Evolutionary conservation across 176 grass and related monocot species (phyloP), one percentile per base, ranked within the genome.

Genomic region (Zoysia pacifica): DNA sequence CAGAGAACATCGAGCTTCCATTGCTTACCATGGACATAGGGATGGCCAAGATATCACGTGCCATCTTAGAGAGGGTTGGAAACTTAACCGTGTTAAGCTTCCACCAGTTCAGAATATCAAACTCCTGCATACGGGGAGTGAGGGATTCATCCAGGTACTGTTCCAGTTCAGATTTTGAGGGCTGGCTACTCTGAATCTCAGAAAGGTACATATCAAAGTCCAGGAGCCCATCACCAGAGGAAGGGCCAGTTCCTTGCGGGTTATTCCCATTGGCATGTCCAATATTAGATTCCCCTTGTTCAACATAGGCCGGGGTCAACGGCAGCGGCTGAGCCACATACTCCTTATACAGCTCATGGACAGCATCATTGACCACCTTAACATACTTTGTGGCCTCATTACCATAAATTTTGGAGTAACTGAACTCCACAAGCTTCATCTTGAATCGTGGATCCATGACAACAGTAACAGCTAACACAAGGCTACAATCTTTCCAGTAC

Each of bases 381-480:
- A 91, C 68, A 89, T 97, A 87, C 72, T 87, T 89, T 5, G 55
- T 66, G 44, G 88, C 86, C 72, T 93, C 93, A 42, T 55, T 74
- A 36, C 93, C 86, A 70, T 97, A 93, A 62, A 97, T 97, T 82
- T 97, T 97, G n/a, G 90, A 89, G 74, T 91, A 93, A 70, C 93
- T 97, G 52, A 93, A 97, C 52, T 97, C 93, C 41, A 97, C 74
- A 45, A 97, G 90, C 84, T 97, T 97, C 90, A 97, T 87, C 77
- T 97, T 97, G 88, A 97, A 97, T 40, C 93, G 93, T 53, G 93
- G 93, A 59, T 97, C 93, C 93, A 97, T 97, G 54, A 91, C 90
- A 51, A 97, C 93, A 70, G 90, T 90, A 79, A 97, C 77, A 18
- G 93, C 88, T 37, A 97, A 73, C 50, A 97, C 93, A 53, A 97